A percentile compares a stretch with the other conserved stretches of the same genome.
These are phyloP conservation scores for Vaccinium macrocarpon DNA, from an alignment of 148 eudicot species.

Conservation along the genomic window DNA sequence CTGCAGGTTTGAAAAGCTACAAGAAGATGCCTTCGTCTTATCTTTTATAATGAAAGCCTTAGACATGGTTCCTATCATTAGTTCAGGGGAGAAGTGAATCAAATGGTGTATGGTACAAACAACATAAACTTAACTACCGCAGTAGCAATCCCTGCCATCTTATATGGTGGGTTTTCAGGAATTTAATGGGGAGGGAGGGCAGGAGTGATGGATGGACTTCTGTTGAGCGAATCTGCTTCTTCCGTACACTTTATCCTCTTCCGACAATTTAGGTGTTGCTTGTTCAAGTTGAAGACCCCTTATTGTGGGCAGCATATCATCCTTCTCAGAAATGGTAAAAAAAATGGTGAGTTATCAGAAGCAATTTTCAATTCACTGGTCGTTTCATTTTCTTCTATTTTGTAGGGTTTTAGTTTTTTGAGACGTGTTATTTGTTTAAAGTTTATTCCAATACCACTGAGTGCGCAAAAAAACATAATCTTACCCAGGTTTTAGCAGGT, in stretches of 20 bases:
- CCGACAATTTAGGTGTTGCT: not conserved
- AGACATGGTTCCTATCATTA: constrained; percentile 35
- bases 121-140: not conserved
- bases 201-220: not conserved
- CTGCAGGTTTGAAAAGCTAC: constrained; percentile 55
- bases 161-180: not conserved
- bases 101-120: not conserved
- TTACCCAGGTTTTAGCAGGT: not conserved
- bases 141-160: not conserved
- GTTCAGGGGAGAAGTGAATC: constrained; percentile 6
- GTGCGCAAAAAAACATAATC: not conserved
- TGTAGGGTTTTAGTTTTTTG: not conserved
- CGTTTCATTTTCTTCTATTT: not conserved
- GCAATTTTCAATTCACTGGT: not conserved
- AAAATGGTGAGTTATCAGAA: not conserved
- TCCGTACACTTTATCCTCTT: not conserved
- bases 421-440: not conserved
- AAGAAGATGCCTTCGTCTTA: constrained; percentile 53
- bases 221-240: not conserved
- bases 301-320: not conserved
- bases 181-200: not conserved
- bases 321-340: too few relatives aligned
- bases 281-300: not conserved
- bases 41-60: constrained; percentile 50
- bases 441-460: not conserved